Evolutionary conservation across 345 rosid species (phyloP).

Genomic region (Kernera saxatilis): DNA sequence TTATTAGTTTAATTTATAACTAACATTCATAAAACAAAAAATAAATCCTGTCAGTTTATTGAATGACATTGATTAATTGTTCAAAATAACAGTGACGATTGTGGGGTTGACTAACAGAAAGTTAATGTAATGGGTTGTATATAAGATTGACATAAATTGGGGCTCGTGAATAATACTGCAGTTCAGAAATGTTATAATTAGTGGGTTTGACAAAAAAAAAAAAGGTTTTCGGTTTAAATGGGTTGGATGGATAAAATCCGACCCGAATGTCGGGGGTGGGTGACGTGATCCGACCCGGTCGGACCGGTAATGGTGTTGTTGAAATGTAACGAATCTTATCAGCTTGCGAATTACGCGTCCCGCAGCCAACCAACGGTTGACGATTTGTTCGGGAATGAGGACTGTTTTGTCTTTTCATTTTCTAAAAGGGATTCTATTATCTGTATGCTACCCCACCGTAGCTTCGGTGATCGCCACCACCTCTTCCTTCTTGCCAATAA

Average conservation of each 20-base stretch:
- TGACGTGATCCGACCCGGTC: conserved; percentile 25
- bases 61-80: not conserved
- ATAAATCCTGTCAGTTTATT: not conserved
- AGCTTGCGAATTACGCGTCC: conserved; percentile 27
- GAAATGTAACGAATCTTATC: conserved; percentile 33
- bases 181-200: not conserved
- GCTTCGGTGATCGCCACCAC: not conserved
- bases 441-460: not conserved
- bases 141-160: not conserved
- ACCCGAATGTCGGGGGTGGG: conserved; percentile 29
- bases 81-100: not conserved
- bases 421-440: not conserved
- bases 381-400: not conserved
- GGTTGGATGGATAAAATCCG: conserved; percentile 23
- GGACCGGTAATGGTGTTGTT: conserved; percentile 29
- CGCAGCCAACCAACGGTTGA: conserved; percentile 18
- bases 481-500: not conserved
- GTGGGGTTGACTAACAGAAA: not conserved
- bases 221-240: not conserved
- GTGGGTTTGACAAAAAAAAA: not conserved
- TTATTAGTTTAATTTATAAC: not conserved
- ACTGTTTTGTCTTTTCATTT: conserved; percentile 3
- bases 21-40: too few relatives aligned
- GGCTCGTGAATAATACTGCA: not conserved
- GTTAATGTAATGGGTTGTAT: not conserved